phyloP scores from a whole-genome alignment of 805 yeast species.

The Saturnispora zaruensis region DNA sequence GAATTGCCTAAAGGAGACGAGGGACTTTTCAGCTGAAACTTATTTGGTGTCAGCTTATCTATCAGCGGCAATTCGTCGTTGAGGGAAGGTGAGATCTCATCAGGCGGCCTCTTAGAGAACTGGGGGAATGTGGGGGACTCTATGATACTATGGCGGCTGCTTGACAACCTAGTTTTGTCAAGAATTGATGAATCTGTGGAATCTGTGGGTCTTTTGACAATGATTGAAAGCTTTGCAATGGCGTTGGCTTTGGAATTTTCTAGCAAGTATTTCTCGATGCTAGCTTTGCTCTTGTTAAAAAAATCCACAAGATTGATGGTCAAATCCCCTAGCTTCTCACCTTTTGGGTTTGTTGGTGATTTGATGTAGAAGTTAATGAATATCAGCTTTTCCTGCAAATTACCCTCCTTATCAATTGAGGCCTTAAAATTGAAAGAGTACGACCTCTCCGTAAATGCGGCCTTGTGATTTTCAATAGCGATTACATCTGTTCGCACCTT shows the following conservation, averaged over 20 bases:
- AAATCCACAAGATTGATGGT: slow-evolving; percentile 67
- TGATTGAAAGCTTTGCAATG: slow-evolving; percentile 54
- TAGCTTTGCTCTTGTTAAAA: slow-evolving; percentile 39
- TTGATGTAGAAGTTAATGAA: slow-evolving; percentile 31
- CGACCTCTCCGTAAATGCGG: slow-evolving; percentile 33
- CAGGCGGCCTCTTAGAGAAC: background rate
- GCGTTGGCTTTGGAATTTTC: slow-evolving; percentile 78
- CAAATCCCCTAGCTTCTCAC: slow-evolving; percentile 54
- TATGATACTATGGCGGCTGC: background rate
- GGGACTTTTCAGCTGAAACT: background rate
- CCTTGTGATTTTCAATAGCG: slow-evolving; percentile 37
- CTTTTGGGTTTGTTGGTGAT: slow-evolving; percentile 25
- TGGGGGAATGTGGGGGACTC: background rate
- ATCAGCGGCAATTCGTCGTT: background rate
- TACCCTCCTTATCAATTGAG: slow-evolving; percentile 23
- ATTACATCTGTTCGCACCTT: slow-evolving; percentile 30
- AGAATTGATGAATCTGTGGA: background rate
- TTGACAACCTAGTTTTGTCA: background rate
- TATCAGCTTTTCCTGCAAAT: slow-evolving; percentile 37
- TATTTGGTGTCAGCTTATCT: background rate
- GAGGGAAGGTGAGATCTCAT: background rate
- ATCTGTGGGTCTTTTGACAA: slow-evolving; percentile 13
- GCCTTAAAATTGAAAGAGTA: slow-evolving; percentile 35
- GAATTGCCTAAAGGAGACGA: background rate
- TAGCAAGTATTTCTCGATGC: slow-evolving; percentile 50